Conservation (phyloP, 495 filamentous ascomycete species). For the Oleoguttula mirabilis region DNA sequence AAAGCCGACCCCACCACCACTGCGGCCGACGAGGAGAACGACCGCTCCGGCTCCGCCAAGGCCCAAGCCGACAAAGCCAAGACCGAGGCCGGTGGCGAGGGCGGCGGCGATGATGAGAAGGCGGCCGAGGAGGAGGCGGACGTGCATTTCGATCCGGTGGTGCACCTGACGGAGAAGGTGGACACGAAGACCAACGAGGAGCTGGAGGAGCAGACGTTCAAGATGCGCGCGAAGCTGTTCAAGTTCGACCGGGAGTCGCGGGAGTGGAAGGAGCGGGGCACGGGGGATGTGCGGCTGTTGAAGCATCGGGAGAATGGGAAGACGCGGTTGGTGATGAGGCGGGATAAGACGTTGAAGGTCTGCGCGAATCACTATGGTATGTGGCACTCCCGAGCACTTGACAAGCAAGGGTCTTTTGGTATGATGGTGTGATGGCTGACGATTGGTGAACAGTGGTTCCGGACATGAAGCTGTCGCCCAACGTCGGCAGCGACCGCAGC, state of each 20-base stretch:
- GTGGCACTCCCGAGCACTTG: constrained; percentile 25
- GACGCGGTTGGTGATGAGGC: constrained; percentile 94
- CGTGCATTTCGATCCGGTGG: constrained; percentile 93
- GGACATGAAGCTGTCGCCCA: constrained; percentile 96
- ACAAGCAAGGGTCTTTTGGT: not conserved
- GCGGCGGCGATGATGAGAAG: constrained; percentile 25
- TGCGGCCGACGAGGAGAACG: constrained; percentile 59
- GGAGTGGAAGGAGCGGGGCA: constrained; percentile 99
- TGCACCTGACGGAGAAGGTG: constrained; percentile 87
- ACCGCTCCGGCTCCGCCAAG: constrained; percentile 79
- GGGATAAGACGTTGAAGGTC: constrained; percentile 99
- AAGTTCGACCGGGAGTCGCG: constrained; percentile 79
- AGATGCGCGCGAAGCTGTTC: constrained; percentile 99
- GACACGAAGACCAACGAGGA: constrained; percentile 98
- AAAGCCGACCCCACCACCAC: constrained; percentile 72
- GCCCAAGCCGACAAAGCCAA: constrained; percentile 46
- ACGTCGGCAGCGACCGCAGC: constrained; percentile 92
- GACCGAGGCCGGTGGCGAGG: constrained; percentile 15
- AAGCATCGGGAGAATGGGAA: constrained; percentile 99
- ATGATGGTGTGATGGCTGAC: not conserved
- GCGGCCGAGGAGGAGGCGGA: constrained; percentile 56
- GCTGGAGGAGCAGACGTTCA: constrained; percentile 91
- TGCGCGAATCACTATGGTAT: constrained; percentile 99
- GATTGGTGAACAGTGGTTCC: constrained; percentile 76
- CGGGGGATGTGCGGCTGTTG: constrained; percentile 86